A percentile compares a stretch with the other conserved stretches of the same genome.
Conservation (phyloP, 805 yeast genomes). For the Vanderwaltozyma polyspora region DNA sequence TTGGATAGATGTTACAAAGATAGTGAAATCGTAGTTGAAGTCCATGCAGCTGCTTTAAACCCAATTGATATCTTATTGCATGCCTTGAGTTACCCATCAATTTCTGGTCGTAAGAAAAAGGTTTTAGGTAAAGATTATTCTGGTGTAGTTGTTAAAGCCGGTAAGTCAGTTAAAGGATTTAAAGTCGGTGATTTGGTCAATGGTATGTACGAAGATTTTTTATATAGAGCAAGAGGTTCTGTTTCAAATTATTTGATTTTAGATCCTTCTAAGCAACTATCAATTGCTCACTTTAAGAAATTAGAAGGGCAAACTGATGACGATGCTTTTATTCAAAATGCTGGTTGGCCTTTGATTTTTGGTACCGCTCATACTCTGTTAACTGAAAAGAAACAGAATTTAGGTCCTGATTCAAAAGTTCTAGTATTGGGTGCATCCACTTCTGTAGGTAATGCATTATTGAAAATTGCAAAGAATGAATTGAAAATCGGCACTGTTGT, state of each 20-base stretch:
- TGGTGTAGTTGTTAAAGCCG: constrained; percentile 21
- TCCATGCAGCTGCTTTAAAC: constrained; percentile 25
- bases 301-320: neutral
- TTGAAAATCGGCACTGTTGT: constrained; percentile 41
- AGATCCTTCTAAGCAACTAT: constrained; percentile 23
- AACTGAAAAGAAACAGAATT: constrained; percentile 23
- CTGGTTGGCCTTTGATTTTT: constrained; percentile 52
- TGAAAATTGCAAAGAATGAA: constrained; percentile 44
- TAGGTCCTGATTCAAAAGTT: constrained; percentile 36
- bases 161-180: constrained; percentile 13
- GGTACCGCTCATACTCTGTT: constrained; percentile 47
- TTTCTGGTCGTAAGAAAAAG: constrained; percentile 8
- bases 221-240: constrained; percentile 30
- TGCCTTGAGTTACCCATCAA: constrained; percentile 5
- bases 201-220: constrained; percentile 9
- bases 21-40: constrained; percentile 19
- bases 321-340: constrained; percentile 20
- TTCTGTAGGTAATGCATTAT: constrained; percentile 46
- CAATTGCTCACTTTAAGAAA: constrained; percentile 31
- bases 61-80: constrained; percentile 21
- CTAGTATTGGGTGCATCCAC: constrained; percentile 69
- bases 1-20: constrained; percentile 15
- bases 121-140: constrained; percentile 21
- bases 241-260: constrained; percentile 36
- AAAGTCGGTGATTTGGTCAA: constrained; percentile 20